phyloP scores from a whole-genome alignment of 2,329 filamentous ascomycete species.

The Apiospora malaysiana region DNA sequence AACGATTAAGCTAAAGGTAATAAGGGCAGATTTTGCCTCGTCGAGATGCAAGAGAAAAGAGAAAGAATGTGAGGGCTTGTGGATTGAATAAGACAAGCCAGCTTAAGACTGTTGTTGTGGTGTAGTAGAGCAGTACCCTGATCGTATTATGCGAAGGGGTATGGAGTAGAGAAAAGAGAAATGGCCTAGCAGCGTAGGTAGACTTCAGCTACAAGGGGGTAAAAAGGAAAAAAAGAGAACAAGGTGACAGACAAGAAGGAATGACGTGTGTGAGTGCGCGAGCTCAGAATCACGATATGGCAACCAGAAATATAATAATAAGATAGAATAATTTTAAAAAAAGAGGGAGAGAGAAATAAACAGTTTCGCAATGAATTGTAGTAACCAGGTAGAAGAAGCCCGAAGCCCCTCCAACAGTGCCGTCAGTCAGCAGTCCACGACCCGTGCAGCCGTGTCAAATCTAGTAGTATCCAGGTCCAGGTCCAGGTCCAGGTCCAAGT shows the following conservation, averaged over 20 bases:
- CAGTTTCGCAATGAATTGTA: neutral
- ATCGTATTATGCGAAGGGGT: neutral
- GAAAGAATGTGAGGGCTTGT: slow-evolving; percentile 18
- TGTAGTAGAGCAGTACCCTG: neutral
- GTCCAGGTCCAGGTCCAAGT: neutral
- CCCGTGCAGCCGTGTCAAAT: slow-evolving; percentile 16
- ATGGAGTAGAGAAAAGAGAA: no score
- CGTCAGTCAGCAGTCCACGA: neutral
- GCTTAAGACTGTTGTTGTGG: neutral
- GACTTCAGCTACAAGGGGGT: slow-evolving; percentile 1
- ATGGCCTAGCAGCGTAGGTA: neutral
- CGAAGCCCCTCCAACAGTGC: neutral
- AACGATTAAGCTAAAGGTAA: slow-evolving; percentile 2
- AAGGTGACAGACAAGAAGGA: slow-evolving; percentile 14
- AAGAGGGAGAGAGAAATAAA: neutral
- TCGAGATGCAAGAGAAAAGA: slow-evolving; percentile 11
- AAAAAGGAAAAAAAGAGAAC: neutral
- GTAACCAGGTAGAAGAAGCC: neutral
- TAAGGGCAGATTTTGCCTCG: neutral
- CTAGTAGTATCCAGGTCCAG: neutral
- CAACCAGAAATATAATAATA: slow-evolving; percentile 14
- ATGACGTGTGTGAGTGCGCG: slow-evolving; percentile 14
- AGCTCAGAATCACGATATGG: slow-evolving; percentile 1
- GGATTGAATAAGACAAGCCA: slow-evolving; percentile 8
- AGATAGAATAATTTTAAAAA: neutral